Evolutionary conservation across 805 yeast species (phyloP).

Genomic region (Metschnikowia drakensbergensis): DNA sequence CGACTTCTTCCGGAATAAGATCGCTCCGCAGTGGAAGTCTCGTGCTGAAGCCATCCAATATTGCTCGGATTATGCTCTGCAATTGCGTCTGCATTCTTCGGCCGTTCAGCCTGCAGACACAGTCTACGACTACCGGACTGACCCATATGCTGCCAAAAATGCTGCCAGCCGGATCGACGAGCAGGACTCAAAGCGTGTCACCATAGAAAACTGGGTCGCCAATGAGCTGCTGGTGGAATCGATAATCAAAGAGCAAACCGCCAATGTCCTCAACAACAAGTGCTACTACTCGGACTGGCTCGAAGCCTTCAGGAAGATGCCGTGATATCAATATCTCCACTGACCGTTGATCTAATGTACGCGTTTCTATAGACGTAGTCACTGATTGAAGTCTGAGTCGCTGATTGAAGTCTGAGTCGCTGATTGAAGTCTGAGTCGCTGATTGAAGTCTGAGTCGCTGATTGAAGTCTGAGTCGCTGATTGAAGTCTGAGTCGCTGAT

Average conservation of each 20-base stretch:
- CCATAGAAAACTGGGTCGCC: constrained; percentile 34
- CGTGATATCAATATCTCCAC: neutral
- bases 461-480: neutral
- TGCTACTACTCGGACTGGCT: constrained; percentile 39
- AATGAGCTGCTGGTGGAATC: constrained; percentile 34
- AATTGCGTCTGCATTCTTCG: constrained; percentile 19
- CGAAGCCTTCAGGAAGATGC: constrained; percentile 18
- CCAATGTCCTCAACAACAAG: constrained; percentile 30
- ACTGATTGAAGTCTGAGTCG: no score
- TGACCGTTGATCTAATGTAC: neutral
- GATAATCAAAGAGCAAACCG: constrained; percentile 33
- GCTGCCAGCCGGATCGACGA: constrained; percentile 21
- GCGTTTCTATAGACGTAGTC: neutral
- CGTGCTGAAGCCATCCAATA: constrained; percentile 28
- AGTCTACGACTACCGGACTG: constrained; percentile 30
- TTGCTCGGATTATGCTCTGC: constrained; percentile 28
- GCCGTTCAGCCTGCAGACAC: constrained; percentile 5
- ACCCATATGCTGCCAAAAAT: constrained; percentile 36
- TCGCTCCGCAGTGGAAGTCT: constrained; percentile 37
- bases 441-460: neutral
- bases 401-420: neutral
- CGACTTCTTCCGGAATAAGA: constrained; percentile 23
- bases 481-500: no score
- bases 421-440: no score
- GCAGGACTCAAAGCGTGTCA: constrained; percentile 25